Evolutionary conservation across 2,329 filamentous ascomycete genomes (phyloP).

Genomic region (Neocucurbitaria cava): DNA sequence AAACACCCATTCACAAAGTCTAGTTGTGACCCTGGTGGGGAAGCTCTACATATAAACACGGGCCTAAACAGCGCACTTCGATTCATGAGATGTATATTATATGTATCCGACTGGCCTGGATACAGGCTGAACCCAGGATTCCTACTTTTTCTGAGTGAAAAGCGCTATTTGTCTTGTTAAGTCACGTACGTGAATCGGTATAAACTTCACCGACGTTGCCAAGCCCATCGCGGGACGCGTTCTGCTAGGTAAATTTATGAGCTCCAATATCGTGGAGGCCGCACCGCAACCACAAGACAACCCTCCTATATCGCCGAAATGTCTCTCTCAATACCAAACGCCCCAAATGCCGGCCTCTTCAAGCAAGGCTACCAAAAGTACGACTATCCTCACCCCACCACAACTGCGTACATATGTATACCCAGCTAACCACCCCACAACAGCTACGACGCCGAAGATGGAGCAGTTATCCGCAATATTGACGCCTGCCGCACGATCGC

Average conservation of each 20-base stretch:
- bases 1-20: too few species aligned
- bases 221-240: constrained; percentile 37
- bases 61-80: too few species aligned
- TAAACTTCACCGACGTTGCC: constrained; percentile 24
- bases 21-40: too few species aligned
- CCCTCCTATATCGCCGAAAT: constrained; percentile 60
- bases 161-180: constrained; percentile 4
- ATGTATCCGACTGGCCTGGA: not conserved
- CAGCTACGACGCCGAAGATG: constrained; percentile 99
- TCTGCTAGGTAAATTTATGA: constrained; percentile 21
- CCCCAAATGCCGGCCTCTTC: constrained; percentile 92
- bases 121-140: not conserved
- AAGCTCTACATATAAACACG: too few species aligned
- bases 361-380: constrained; percentile 97
- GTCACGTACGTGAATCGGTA: constrained; percentile 10
- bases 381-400: constrained; percentile 43
- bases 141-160: too few species aligned
- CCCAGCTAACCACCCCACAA: constrained; percentile 47
- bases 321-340: constrained; percentile 95
- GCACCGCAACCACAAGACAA: constrained; percentile 41
- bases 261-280: constrained; percentile 21
- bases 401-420: constrained; percentile 16
- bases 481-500: constrained; percentile 97
- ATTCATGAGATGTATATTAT: too few species aligned
- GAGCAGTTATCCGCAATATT: constrained; percentile 96